Evolutionary conservation across 106 monocot species (phyloP), one percentile per base, ranked within the genome.

Genomic region (Dioscorea dumetorum): DNA sequence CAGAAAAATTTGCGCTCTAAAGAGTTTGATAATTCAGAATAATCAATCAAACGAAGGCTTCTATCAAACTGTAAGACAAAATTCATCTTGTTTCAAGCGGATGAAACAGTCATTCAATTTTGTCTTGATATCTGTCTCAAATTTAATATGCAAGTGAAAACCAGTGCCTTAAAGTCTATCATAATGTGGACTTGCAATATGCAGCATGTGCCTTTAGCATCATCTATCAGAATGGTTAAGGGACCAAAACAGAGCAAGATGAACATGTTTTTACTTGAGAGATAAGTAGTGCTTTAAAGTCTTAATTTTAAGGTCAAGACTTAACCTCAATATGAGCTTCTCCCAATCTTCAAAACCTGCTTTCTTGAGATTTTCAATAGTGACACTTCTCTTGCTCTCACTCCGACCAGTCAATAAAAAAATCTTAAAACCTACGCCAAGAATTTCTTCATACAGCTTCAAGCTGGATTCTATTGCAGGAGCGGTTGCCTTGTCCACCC

Each of bases 241-340:
- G 28, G 28, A 28, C 28, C 28, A 28, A 28, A 28, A 28, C 28
- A 28, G 3, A 28, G 28, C 28, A 28, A 28, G 28, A 28, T 28
- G 28, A 28, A 28, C 28, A 28, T 28, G 28, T 28, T 28, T 28
- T 28, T 28, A 28, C 28, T 28, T 28, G 3, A 28, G 28, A 28
- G 28, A 28, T 28, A 1, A 28, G 2, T 28, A 28, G 28, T 28
- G 28, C 3, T 28, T 28, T 28, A 28, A 1, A 28, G 28, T 28
- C 28, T 28, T 28, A 28, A 62, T 32, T 22, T 48, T 24, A 54
- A 41, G 34, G 11, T 12, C 22, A 51, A 8, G 64, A 73, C 23
- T 48, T 51, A 58, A 94, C 94, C 94, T 87, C 60, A 90, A 76
- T 68, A 94, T 87, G 62, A 94, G 94, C 70, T 64, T 78, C 12